Base-by-base conservation (phyloP, 2,329 filamentous ascomycete species). In the Venturia carpophila region DNA sequence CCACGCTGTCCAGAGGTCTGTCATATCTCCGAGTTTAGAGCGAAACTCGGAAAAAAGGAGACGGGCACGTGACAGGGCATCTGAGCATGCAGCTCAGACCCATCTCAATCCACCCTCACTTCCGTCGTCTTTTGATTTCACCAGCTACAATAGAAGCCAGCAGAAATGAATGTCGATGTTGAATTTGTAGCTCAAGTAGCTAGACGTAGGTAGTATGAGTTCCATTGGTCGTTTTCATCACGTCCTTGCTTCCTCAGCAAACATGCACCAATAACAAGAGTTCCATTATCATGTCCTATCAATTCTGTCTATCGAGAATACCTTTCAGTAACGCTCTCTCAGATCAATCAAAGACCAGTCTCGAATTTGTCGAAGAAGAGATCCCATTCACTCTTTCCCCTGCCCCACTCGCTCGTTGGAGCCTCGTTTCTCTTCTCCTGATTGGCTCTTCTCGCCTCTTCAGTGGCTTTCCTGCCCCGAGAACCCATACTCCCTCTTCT, bases 401-500 rank as follows among this genome's bases (percentile, higher is more conserved):
- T 2, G 10, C 4, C 4, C 21, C 47, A 52, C 9, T 5, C 21
- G 24, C 10, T 52, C 47, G 47, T 15, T 24, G 47, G 21, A 11
- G 21, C 21, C 13, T 52, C 47, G 5, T 27, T 52, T 21, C n/a
- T 52, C 21, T 13, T 6, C 5, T 21, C 9, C 24, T 27, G 10
- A 15, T 52, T 52, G 47, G n/a, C 47, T 27, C 47, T 52, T 15
- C 52, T 58, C 15, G 52, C 52, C 30, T 58, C 52, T 13, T 58
- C 30, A 19, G 15, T 19, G 19, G 52, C 52, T 58, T 21, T 58
- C 30, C 52, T 34, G 9, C 52, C 52, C 3, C 19, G 52, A 11
- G 27, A 34, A 5, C 52, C 52, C 30, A 58, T n/a, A 58, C 27
- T 58, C 4, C 30, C 52, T 37, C 52, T 58, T 21, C 52, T 58